A percentile compares a stretch with the other conserved stretches of the same genome.
These are phyloP conservation scores for Apophysomyces elegans DNA, from an alignment of 371 early-diverging fungal species.

Conservation along the genomic window DNA sequence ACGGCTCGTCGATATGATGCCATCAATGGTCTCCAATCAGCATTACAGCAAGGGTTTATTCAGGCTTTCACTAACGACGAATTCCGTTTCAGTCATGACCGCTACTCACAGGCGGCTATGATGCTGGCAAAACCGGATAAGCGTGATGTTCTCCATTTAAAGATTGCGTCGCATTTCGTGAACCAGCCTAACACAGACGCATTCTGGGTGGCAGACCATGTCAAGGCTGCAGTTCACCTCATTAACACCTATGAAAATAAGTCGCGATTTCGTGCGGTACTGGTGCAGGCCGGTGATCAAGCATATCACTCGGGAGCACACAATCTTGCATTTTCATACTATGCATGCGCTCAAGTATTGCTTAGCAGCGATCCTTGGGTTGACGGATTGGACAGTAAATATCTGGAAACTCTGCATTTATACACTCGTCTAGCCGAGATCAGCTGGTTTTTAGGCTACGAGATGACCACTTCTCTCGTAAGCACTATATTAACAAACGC, in stretches of 20 bases:
- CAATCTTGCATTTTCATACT: slow-evolving; percentile 44
- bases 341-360: slow-evolving; percentile 34
- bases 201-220: slow-evolving; percentile 69
- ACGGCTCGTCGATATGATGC: slow-evolving; percentile 32
- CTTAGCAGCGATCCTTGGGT: slow-evolving; percentile 41
- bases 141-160: slow-evolving; percentile 36
- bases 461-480: slow-evolving; percentile 29
- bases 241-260: slow-evolving; percentile 67
- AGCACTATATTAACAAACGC: slow-evolving; percentile 39
- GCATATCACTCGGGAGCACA: slow-evolving; percentile 52
- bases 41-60: slow-evolving; percentile 51
- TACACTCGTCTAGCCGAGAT: slow-evolving; percentile 49
- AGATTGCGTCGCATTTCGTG: slow-evolving; percentile 45
- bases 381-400: slow-evolving; percentile 42
- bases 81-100: slow-evolving; percentile 50
- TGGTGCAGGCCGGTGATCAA: slow-evolving; percentile 45
- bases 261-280: slow-evolving; percentile 33
- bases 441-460: slow-evolving; percentile 45
- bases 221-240: slow-evolving; percentile 79
- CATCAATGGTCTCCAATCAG: slow-evolving; percentile 51
- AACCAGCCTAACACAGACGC: slow-evolving; percentile 34
- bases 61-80: slow-evolving; percentile 45
- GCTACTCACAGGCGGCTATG: slow-evolving; percentile 52
- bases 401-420: slow-evolving; percentile 47
- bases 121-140: slow-evolving; percentile 35